Base-by-base conservation (phyloP, 805 yeast species). In the Teunomyces kruisii region DNA sequence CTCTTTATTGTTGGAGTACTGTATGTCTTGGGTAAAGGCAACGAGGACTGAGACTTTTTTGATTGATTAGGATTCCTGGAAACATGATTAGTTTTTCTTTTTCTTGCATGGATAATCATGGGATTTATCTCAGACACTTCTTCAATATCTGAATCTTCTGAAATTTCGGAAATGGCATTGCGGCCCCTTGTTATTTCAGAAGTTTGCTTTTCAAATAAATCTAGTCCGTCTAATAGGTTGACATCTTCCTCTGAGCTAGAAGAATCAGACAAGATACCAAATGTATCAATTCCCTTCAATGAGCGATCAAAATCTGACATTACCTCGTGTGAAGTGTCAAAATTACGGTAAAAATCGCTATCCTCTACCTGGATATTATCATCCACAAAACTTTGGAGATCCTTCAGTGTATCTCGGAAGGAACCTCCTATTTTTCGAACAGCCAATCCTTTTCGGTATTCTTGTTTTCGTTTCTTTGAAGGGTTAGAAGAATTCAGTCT, bases 391-490 rank as follows among this genome's bases (percentile, higher is more conserved):
- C 43, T 44, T 1, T 17, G 30, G 17, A 52, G 42, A 6, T 50
- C 55, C 8, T 50, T 49, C 8, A 26, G 2, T 32, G 24, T 42
- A 59, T 54, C 13, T 46, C 44, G 4, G n/a, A 32, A 13, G 51
- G 42, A 7, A 47, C 52, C 9, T 49, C 48, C n/a, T 22, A 4
- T 31, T 44, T 69, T 70, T 43, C 56, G 58, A 6, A 65, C 47
- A 2, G 75, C 76, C 40, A 70, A 49, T 3, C 76, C 76, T 44
- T 59, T 67, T 36, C 75, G 53, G 19, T 60, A 53, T 29, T 59
- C 61, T 6, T 44, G 4, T 6, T 45, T 39, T 26, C 29, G 31
- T 31, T n/a, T 44, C 39, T 22, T 35, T n/a, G 5, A 10, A 5
- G 28, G 27, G 12, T 35, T n/a, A 14, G 38, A 19, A 17, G 26